A percentile compares a stretch with the other conserved stretches of the same genome.
Evolutionary conservation across 116 monocot species (phyloP).

Genomic region (Zostera marina): DNA sequence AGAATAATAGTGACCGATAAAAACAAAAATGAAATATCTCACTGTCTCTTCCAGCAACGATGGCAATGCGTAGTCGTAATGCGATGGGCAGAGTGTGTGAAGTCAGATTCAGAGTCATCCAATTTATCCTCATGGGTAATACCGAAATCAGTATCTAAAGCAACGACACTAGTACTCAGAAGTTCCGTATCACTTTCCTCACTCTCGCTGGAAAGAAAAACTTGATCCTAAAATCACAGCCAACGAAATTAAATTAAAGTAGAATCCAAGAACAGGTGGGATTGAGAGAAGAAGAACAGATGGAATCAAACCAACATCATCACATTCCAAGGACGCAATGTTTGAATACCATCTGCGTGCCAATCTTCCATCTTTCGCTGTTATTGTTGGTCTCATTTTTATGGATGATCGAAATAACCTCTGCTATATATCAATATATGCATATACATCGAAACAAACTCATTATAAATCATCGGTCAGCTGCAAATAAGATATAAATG

Average conservation of each 20-base stretch:
- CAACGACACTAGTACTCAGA: not conserved
- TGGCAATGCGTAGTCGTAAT: constrained; percentile 6
- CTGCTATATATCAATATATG: too few species aligned
- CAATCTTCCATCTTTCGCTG: too few species aligned
- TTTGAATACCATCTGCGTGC: too few species aligned
- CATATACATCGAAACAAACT: too few species aligned
- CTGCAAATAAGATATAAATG: too few species aligned
- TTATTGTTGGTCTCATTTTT: too few species aligned
- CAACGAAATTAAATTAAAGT: too few species aligned
- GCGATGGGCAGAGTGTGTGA: constrained; percentile 14
- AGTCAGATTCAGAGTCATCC: constrained; percentile 9
- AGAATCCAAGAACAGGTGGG: not conserved
- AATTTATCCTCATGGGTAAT: not conserved
- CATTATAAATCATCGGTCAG: too few species aligned
- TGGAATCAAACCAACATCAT: too few species aligned
- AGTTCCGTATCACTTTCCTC: constrained; percentile 23
- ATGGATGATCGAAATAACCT: too few species aligned
- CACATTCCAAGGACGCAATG: too few species aligned
- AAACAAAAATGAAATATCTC: not conserved
- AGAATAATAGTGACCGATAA: not conserved
- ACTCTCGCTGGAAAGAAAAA: constrained; percentile 16
- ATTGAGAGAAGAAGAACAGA: not conserved
- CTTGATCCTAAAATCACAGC: not conserved
- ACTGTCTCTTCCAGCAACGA: constrained; percentile 10
- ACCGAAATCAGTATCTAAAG: constrained; percentile 2